A percentile compares a stretch with the other conserved stretches of the same genome.
Conservation (phyloP, 768 basidiomycete genomes). For the Rhizopogon rudus region DNA sequence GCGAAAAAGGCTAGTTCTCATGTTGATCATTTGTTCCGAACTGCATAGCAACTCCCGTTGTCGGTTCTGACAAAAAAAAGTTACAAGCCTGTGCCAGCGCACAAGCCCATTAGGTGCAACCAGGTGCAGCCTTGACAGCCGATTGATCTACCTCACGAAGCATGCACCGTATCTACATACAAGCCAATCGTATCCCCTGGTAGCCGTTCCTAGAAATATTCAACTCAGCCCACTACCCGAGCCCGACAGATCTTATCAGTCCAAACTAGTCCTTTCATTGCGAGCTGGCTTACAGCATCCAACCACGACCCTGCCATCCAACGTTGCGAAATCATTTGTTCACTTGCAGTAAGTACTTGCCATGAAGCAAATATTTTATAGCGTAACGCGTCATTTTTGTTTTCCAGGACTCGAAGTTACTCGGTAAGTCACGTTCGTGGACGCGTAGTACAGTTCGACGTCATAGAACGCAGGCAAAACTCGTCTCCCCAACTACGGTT, state of each 20-base stretch:
- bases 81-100: not conserved
- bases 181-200: not conserved
- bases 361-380: not conserved
- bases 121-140: not conserved
- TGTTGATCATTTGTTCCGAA: slow-evolving; percentile 21
- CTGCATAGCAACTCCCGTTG: slow-evolving; percentile 28
- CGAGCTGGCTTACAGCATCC: slow-evolving; percentile 7
- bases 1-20: slow-evolving; percentile 20
- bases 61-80: slow-evolving; percentile 1
- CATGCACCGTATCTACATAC: not conserved
- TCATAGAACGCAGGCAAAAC: not conserved
- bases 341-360: not conserved
- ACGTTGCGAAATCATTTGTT: not conserved
- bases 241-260: slow-evolving; percentile 10
- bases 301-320: not conserved
- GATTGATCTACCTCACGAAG: not conserved
- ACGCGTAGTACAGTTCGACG: not conserved
- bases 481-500: slow-evolving; percentile 1
- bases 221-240: slow-evolving; percentile 8
- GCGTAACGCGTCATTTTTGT: not conserved
- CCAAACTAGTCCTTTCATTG: slow-evolving; percentile 1
- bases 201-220: slow-evolving; percentile 8
- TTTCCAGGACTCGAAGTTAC: not conserved
- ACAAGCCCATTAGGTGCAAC: not conserved
- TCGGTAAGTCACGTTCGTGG: not conserved